Evolutionary conservation across 257 asterid species (phyloP), one percentile per base, ranked within the genome.

Genomic region (Capsicum baccatum): DNA sequence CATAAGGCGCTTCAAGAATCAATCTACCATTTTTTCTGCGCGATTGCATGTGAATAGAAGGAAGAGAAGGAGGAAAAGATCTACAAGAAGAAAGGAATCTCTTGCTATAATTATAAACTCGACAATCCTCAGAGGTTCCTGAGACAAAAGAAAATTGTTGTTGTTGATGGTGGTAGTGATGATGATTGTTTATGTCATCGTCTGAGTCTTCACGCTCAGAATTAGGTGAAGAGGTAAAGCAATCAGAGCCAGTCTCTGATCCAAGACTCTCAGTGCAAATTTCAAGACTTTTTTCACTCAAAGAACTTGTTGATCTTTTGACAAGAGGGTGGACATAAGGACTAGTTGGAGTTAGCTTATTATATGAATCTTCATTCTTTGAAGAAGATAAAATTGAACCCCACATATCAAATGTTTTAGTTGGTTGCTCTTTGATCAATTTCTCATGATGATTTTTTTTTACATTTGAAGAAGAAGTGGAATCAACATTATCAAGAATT

Each of bases 221-320:
- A 54, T 80, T 42, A n/a, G 90, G 84, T 83, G 84, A 79, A 15
- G 89, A 79, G 9, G 95, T 82, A 69, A 91, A 89, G 33, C 91
- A 86, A 21, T 91, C 98, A 0, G 98, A 91, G 4, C 98, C 99
- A 0, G 98, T 91, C 73, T 96, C 99, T 0, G 98, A 93, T 1
- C 99, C 98, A 2, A 96, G 97, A 26, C 94, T 92, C 87, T 96
- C 99, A 0, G 99, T 96, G 85, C 99, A 96, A 39, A 94, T 86
- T 89, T 96, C 90, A 33, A 96, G 95, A 16, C 97, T 92, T 88
- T 91, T 92, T 6, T 88, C 90, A 63, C 91, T 94, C 88, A 96
- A 86, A 60, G 82, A 21, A 84, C 90, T 90, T 1, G 78, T 63
- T 3, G 97, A 89, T 86, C 87, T 86, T 57, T 90, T 94, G 80